These are phyloP conservation scores for Thraustotheca clavata DNA, from an alignment of 352 stramenopile genomes.

Conservation along the genomic window DNA sequence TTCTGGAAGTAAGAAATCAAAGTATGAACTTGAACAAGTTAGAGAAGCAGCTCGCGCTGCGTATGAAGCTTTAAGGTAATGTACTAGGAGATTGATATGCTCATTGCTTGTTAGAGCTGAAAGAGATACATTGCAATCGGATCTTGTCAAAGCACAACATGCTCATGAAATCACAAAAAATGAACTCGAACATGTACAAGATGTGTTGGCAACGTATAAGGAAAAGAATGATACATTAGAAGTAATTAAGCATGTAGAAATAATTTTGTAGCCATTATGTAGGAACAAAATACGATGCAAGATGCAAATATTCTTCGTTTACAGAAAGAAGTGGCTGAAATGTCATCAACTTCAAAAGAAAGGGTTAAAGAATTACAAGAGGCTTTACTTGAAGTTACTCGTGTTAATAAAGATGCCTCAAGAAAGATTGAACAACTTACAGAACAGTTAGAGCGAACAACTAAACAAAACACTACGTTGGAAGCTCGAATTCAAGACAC, in stretches of 20 bases:
- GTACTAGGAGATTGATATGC: neutral
- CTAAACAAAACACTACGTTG: slow-evolving; percentile 35
- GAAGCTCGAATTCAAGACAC: slow-evolving; percentile 41
- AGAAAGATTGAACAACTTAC: slow-evolving; percentile 5
- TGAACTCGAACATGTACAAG: slow-evolving; percentile 45
- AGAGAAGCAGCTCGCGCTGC: slow-evolving; percentile 57
- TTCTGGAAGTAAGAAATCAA: slow-evolving; percentile 38
- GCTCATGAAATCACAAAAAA: slow-evolving; percentile 31
- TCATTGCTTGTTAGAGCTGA: slow-evolving; percentile 26
- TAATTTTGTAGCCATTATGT: slow-evolving; percentile 36
- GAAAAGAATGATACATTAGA: slow-evolving; percentile 40
- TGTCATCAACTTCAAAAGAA: slow-evolving; percentile 1
- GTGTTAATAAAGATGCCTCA: slow-evolving; percentile 1
- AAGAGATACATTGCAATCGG: slow-evolving; percentile 44
- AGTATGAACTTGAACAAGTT: slow-evolving; percentile 54
- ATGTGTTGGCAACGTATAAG: slow-evolving; percentile 40
- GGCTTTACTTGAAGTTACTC: slow-evolving; percentile 2
- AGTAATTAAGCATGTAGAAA: slow-evolving; percentile 28
- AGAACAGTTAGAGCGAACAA: slow-evolving; percentile 36
- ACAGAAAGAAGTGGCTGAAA: slow-evolving; percentile 7
- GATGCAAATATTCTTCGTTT: neutral
- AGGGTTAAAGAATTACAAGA: slow-evolving; percentile 10
- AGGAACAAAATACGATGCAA: slow-evolving; percentile 29
- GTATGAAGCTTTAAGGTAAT: slow-evolving; percentile 44
- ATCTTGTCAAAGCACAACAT: slow-evolving; percentile 46